Percentiles rank a stretch among this genome's conserved stretches.
These are phyloP conservation scores for Globisporangium okanoganense DNA, from an alignment of 352 stramenopile species.

Conservation along the genomic window DNA sequence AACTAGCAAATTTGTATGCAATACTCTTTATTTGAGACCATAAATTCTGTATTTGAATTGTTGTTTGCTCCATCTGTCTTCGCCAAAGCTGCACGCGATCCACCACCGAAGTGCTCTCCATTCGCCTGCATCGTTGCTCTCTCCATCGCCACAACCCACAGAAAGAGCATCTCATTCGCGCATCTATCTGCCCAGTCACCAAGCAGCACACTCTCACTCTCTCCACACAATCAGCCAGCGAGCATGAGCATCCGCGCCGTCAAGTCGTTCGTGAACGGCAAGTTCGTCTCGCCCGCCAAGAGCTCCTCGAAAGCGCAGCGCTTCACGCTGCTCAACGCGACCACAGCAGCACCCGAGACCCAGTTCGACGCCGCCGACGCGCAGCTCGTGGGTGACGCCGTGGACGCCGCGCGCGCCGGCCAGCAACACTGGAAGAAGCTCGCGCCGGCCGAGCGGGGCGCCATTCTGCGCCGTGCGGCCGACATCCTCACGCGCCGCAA, in stretches of 20 bases:
- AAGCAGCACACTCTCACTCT: not conserved
- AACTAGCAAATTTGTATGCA: not conserved
- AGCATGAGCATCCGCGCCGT: conserved; percentile 19
- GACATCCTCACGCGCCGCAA: conserved; percentile 56
- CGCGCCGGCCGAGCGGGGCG: conserved; percentile 55
- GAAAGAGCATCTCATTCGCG: not conserved
- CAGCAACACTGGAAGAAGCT: conserved; percentile 65
- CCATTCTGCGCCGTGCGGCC: conserved; percentile 56
- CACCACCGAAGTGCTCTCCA: not conserved
- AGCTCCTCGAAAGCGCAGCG: conserved; percentile 9
- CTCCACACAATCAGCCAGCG: not conserved
- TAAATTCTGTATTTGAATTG: not conserved
- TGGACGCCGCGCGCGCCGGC: conserved; percentile 32
- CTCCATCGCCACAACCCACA: not conserved
- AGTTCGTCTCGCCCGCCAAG: conserved; percentile 29
- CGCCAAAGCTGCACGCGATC: not conserved
- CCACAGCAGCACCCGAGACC: conserved; percentile 43
- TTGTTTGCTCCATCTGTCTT: not conserved
- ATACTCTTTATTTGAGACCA: not conserved
- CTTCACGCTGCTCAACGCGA: conserved; percentile 63
- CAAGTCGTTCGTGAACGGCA: conserved; percentile 76
- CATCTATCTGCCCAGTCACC: not conserved
- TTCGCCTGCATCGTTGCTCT: not conserved
- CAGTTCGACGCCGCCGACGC: conserved; percentile 44
- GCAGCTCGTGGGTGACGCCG: conserved; percentile 45